phyloP scores from a whole-genome alignment of 2,329 filamentous ascomycete genomes.

The Sporothrix pseudoabietina region DNA sequence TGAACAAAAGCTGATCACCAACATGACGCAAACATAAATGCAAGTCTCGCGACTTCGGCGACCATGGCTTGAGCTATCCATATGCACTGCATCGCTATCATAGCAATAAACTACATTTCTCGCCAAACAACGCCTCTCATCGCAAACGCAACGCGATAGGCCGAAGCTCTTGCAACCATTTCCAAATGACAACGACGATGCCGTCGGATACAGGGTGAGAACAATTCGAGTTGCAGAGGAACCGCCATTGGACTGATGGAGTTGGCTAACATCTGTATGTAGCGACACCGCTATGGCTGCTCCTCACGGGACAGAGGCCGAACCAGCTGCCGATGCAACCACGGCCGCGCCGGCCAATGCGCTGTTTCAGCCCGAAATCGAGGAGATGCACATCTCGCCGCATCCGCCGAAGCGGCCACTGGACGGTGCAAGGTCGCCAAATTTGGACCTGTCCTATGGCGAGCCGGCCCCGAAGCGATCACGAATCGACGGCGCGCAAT shows the following conservation, averaged over 20 bases:
- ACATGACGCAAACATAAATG: background rate
- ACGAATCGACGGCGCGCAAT: background rate
- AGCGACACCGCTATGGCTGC: background rate
- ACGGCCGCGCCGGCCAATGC: background rate
- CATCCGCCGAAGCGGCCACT: background rate
- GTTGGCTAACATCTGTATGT: background rate
- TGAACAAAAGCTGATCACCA: background rate
- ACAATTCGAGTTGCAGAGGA: background rate
- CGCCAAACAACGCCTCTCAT: background rate
- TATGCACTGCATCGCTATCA: background rate
- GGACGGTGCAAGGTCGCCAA: background rate
- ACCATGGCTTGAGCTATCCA: constrained; percentile 3
- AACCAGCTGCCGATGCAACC: background rate
- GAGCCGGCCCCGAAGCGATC: constrained; percentile 7
- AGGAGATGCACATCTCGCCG: constrained; percentile 23
- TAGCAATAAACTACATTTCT: background rate
- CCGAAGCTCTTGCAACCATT: background rate
- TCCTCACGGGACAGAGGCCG: constrained; percentile 1
- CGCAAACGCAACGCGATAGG: background rate
- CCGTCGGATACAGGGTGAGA: background rate
- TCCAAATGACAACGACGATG: background rate
- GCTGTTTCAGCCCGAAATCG: background rate
- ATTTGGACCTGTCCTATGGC: background rate
- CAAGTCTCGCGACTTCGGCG: background rate
- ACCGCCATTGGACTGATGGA: background rate